Conservation (phyloP, 768 basidiomycete genomes). For the Artomyces pyxidatus region DNA sequence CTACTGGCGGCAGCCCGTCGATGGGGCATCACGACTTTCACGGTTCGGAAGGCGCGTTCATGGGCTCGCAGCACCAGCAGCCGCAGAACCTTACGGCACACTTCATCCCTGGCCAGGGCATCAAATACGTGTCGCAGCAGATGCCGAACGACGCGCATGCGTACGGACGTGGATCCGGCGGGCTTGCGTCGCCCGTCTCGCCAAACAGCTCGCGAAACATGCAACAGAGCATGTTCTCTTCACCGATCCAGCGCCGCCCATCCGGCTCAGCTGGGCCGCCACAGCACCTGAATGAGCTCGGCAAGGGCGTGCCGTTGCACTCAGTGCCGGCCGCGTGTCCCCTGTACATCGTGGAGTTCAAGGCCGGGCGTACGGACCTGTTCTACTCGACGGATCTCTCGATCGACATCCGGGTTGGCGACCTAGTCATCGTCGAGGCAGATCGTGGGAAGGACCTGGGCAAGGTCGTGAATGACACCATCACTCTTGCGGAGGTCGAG, state of each 20-base stretch:
- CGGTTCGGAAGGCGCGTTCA: conserved; percentile 25
- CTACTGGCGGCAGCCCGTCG: conserved; percentile 41
- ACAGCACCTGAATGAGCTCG: conserved; percentile 46
- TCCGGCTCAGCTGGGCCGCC: conserved; percentile 29
- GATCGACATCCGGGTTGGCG: conserved; percentile 68
- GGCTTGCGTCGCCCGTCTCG: conserved; percentile 47
- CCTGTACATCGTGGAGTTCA: conserved; percentile 97
- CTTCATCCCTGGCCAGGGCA: conserved; percentile 58
- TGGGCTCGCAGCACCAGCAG: conserved; percentile 19
- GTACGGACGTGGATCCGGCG: conserved; percentile 19
- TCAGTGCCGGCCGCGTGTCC: conserved; percentile 77
- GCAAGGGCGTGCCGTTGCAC: conserved; percentile 83
- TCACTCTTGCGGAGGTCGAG: conserved; percentile 85
- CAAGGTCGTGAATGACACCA: conserved; percentile 84
- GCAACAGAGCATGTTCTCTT: conserved; percentile 12
- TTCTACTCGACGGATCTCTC: conserved; percentile 79
- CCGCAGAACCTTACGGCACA: conserved; percentile 41
- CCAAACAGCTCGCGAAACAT: conserved; percentile 30
- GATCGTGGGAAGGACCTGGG: conserved; percentile 93
- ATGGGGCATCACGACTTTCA: conserved; percentile 38
- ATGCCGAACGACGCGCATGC: conserved; percentile 12
- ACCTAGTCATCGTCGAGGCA: conserved; percentile 94
- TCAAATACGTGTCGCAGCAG: conserved; percentile 44
- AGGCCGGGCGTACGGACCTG: conserved; percentile 90
- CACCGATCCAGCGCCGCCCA: conserved; percentile 27